Base-by-base conservation (phyloP, 768 basidiomycete species). In the Phlebiopsis flavidoalba region DNA sequence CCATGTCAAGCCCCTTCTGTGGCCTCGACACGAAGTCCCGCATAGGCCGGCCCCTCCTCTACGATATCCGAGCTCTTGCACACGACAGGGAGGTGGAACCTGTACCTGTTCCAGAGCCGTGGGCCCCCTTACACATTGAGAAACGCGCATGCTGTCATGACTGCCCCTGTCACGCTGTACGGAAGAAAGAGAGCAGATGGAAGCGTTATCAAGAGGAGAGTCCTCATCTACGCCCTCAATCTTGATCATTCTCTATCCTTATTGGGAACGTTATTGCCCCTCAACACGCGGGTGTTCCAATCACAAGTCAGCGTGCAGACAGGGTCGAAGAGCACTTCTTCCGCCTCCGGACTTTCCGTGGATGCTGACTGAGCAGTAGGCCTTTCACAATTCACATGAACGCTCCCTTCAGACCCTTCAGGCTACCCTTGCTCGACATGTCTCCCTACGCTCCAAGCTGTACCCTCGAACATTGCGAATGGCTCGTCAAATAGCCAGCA, bases 401-500 rank as follows among this genome's bases (percentile, higher is more conserved):
- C 46, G 82, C 80, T 1, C 75, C 80, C 1, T n/a, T 67, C 73
- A 1, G 69, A 75, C 52, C 79, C 81, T 1, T 60, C 66, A n/a
- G 62, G 65, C 5, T 83, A 82, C 63, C 79, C 80, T 12, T 83
- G 81, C 63, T 73, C 74, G 43, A 72, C 74, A 6, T 83, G 81
- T 64, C 72, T 80, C 19, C 66, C 81, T 0, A 63, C 72, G 36
- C 66, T 83, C 5, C 72, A 74, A 60, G 68, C 69, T 8, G 71
- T 81, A 17, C 74, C 81, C 5, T 67, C 74, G n/a, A 72, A 70
- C 48, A 63, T 66, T 58, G 64, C 71, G 8, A 57, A 69, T 15
- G 69, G 71, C 24, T 51, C 71, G 19, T 69, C 77, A 62, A 70
- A 75, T 33, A 53, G 70, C 19, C 72, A 75, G 60, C n/a, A n/a